Evolutionary conservation across 1,284 basidiomycete genomes (phyloP).

Genomic region (Gomphus bonarii): DNA sequence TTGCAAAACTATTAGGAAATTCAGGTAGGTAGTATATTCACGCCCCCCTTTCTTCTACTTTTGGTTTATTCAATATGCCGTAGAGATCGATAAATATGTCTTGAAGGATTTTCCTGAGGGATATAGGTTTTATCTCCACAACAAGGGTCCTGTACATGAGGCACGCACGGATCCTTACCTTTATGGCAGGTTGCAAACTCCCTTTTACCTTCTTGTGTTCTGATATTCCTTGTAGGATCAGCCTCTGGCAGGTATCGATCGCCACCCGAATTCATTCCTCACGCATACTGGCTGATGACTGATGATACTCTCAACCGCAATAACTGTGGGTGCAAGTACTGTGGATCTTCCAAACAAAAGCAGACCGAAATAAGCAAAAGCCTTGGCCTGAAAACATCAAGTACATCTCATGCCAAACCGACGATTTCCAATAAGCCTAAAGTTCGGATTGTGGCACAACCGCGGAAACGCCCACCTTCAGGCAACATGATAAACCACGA

Average conservation of each 20-base stretch:
- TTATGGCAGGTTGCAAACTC: slow-evolving; percentile 39
- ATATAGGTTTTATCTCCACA: slow-evolving; percentile 66
- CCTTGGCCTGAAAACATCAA: slow-evolving; percentile 34
- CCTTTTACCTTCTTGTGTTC: neutral
- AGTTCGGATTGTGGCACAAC: slow-evolving; percentile 41
- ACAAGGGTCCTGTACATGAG: slow-evolving; percentile 41
- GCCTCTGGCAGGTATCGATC: slow-evolving; percentile 54
- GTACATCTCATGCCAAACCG: slow-evolving; percentile 7
- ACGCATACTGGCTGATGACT: slow-evolving; percentile 66
- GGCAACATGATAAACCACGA: slow-evolving; percentile 2
- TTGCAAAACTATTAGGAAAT: slow-evolving; percentile 32
- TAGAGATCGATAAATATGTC: slow-evolving; percentile 48
- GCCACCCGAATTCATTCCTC: slow-evolving; percentile 69
- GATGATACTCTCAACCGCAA: slow-evolving; percentile 36
- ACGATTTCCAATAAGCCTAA: slow-evolving; percentile 29
- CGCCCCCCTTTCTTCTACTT: neutral
- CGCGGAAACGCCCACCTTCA: slow-evolving; percentile 25
- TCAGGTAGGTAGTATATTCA: slow-evolving; percentile 10
- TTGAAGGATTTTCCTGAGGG: slow-evolving; percentile 53
- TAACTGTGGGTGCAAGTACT: slow-evolving; percentile 73
- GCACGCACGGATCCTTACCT: slow-evolving; percentile 72
- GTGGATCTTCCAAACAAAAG: slow-evolving; percentile 37
- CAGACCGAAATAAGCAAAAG: slow-evolving; percentile 58
- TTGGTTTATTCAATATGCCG: neutral
- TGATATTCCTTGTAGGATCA: slow-evolving; percentile 33